Evolutionary conservation across 169 alveolate species (phyloP).

Genomic region (Cryptosporidium xiaoi): DNA sequence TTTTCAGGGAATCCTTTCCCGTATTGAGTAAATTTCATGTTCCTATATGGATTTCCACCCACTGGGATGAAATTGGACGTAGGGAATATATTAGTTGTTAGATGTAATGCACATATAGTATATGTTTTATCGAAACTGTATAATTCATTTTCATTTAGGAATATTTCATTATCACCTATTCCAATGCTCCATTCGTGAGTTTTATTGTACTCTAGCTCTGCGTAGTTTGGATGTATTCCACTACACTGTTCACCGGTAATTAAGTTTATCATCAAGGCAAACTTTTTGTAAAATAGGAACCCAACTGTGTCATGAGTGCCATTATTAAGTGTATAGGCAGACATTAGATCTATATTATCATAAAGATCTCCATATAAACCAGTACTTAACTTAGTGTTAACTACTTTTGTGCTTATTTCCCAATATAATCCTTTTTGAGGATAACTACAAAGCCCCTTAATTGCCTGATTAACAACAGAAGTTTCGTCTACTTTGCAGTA

Average conservation of each 20-base stretch:
- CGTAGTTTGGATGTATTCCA: conserved; percentile 43
- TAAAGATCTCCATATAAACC: conserved; percentile 50
- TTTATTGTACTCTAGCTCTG: not conserved
- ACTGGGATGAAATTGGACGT: conserved; percentile 8
- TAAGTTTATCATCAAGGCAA: conserved; percentile 21
- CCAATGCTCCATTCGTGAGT: conserved; percentile 64
- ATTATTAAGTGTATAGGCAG: conserved; percentile 50
- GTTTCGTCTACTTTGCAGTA: conserved; percentile 56
- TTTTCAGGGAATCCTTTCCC: conserved; percentile 47
- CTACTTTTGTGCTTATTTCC: conserved; percentile 19
- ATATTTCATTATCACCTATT: conserved; percentile 13
- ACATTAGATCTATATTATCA: conserved; percentile 29
- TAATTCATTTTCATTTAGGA: conserved; percentile 13
- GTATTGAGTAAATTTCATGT: conserved; percentile 18
- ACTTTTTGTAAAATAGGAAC: conserved; percentile 18
- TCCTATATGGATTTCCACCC: conserved; percentile 29
- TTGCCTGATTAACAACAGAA: conserved; percentile 48
- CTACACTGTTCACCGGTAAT: conserved; percentile 40
- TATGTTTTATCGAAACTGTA: not conserved
- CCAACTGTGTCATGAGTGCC: conserved; percentile 68
- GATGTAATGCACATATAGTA: conserved; percentile 32
- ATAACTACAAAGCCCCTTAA: conserved; percentile 41
- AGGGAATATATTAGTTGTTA: conserved; percentile 10
- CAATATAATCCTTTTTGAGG: conserved; percentile 39
- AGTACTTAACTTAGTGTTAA: not conserved